Conservation (phyloP, 257 asterid genomes). For the Nicotiana otophora region DNA sequence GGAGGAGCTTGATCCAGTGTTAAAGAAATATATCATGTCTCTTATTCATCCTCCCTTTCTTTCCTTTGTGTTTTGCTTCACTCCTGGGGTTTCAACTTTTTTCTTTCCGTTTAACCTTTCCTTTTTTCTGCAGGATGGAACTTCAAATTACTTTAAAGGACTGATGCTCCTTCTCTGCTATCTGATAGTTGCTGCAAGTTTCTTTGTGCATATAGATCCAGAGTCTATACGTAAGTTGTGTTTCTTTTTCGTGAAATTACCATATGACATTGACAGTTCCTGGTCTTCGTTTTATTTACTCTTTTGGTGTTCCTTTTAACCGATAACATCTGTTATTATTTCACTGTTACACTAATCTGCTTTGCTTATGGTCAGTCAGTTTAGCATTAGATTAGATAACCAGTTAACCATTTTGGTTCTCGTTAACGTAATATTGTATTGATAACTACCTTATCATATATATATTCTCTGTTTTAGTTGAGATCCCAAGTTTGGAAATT, state of each 20-base stretch:
- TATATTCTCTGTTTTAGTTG: not conserved
- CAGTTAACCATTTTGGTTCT: not conserved
- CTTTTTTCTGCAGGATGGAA: slow-evolving; percentile 66
- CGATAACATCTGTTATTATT: not conserved
- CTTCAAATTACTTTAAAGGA: slow-evolving; percentile 90
- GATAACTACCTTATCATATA: not conserved
- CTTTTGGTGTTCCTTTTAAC: not conserved
- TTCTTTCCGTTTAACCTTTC: not conserved
- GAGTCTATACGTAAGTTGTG: slow-evolving; percentile 48
- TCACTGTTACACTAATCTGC: not conserved
- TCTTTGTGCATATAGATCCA: slow-evolving; percentile 81
- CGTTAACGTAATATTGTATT: not conserved
- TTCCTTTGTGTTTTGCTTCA: slow-evolving; percentile 1
- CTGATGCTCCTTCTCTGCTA: slow-evolving; percentile 86
- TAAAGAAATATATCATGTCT: not conserved
- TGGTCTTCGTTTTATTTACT: not conserved
- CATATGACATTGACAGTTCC: not conserved
- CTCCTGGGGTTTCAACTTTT: not conserved
- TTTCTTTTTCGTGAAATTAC: not conserved
- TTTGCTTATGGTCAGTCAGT: not conserved
- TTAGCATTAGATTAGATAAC: not conserved
- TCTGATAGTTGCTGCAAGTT: slow-evolving; percentile 84
- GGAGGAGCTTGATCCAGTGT: not conserved
- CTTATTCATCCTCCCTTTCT: not conserved
- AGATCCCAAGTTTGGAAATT: not conserved